These are phyloP conservation scores for Macrolepiota albuminosa DNA, from an alignment of 768 basidiomycete genomes.

Conservation along the genomic window DNA sequence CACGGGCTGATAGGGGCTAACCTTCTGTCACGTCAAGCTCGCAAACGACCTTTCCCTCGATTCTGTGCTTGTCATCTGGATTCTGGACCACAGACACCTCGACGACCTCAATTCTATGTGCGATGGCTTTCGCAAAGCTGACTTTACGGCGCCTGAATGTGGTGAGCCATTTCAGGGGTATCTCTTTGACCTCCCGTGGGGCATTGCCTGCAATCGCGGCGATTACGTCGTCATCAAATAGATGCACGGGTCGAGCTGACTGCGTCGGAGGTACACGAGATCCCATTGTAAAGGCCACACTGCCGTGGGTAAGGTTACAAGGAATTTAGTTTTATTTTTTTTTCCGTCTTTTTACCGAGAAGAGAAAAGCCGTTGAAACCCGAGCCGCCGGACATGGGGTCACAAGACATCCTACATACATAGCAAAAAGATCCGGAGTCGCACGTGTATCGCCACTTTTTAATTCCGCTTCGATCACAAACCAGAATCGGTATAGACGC, in stretches of 20 bases:
- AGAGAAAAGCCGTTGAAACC: too few species aligned
- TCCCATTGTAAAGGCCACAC: neutral
- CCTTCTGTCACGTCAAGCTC: constrained; percentile 43
- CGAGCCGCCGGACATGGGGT: neutral
- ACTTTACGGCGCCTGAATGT: constrained; percentile 24
- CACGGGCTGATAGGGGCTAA: constrained; percentile 11
- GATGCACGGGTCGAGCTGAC: constrained; percentile 12
- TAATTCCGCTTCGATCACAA: constrained; percentile 10
- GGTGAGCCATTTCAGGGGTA: constrained; percentile 33
- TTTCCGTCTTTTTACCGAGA: too few species aligned
- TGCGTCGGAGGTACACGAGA: neutral
- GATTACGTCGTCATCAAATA: constrained; percentile 19
- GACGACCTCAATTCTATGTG: constrained; percentile 24
- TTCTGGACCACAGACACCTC: constrained; percentile 38
- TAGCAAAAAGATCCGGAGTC: neutral
- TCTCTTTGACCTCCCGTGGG: constrained; percentile 28
- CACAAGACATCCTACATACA: too few species aligned
- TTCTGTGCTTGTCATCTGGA: constrained; percentile 28
- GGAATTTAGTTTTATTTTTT: too few species aligned
- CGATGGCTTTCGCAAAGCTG: constrained; percentile 27
- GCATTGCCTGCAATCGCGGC: constrained; percentile 32
- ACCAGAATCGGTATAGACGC: too few species aligned
- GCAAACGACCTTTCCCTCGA: constrained; percentile 33
- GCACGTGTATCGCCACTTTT: constrained; percentile 9
- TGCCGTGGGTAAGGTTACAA: too few species aligned